Evolutionary conservation across 73 alveolate genomes (phyloP), one percentile per base, ranked within the genome.

Genomic region (Effrenium voratum): DNA sequence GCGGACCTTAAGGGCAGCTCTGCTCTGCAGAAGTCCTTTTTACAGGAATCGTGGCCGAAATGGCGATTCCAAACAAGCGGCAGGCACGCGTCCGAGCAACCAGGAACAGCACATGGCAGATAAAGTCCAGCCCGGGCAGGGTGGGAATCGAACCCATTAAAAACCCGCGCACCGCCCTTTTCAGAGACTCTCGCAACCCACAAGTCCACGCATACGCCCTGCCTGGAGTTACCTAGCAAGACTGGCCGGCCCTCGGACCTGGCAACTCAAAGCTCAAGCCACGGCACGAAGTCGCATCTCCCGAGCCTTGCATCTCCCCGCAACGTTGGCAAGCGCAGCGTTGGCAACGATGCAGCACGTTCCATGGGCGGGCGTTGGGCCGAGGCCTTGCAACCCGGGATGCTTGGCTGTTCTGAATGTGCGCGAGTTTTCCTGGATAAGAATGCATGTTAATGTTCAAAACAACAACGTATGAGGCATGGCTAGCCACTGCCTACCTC

Each of bases 261-360:
- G 44, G 43, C 81, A 34, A 22, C 44, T 4, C 47, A 10, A 43
- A 76, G 15, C 40, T 28, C 34, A 32, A 76, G 5, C 15, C 36
- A 32, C 30, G 59, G 32, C 38, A 6, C 16, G 86, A 13, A 5
- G 5, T 16, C 5, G 13, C 5, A 3, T 34, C 34, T 40, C 10
- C 34, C 16, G 30, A 66, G 77, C 92, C 92, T 82, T 32, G 60
- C 92, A 24, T 68, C 97, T 41, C 76, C n/a, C 55, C 40, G 66
- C 97, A 90, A 50, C 24, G 97, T 57, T n/a, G 97, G 97, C 59
- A 90, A n/a, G n/a, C 87, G 97, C 75, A 90, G 46, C 34, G 97
- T 45, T 6, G 97, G 97, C 75, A 90, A 30, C 32, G 97, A 90
- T 5, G 97, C 82, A 16, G 97, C 97, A 41, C 97, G 97, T n/a